Percentiles rank a stretch among this genome's conserved stretches.
Conservation (phyloP, 2,329 filamentous ascomycete species). For the Ophiobolus disseminans region DNA sequence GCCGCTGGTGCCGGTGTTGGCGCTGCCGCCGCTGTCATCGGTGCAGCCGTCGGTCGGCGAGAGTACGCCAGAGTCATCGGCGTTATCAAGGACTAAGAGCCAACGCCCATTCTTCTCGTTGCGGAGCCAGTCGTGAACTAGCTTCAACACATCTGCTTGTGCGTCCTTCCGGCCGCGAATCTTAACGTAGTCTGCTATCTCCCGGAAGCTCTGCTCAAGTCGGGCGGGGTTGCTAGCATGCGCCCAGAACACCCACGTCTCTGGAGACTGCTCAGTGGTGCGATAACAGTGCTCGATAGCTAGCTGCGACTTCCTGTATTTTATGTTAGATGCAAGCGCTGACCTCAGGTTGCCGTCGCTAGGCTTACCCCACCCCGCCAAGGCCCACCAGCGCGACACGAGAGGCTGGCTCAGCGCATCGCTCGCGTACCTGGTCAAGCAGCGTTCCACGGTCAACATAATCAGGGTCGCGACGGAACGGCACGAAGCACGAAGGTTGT, state of each 20-base stretch:
- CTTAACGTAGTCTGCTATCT: background rate
- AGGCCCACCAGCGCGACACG: background rate
- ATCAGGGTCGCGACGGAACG: background rate
- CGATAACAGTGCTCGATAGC: background rate
- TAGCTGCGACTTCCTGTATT: background rate
- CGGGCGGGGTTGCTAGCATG: constrained; percentile 1
- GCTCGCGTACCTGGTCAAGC: background rate
- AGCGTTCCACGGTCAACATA: background rate
- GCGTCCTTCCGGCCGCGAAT: background rate
- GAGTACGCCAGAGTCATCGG: background rate
- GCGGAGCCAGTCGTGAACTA: background rate
- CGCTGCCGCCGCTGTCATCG: background rate
- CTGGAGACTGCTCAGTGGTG: background rate
- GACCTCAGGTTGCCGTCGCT: background rate
- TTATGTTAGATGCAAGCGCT: background rate
- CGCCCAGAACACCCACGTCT: background rate
- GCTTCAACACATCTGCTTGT: background rate
- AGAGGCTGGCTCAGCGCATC: background rate
- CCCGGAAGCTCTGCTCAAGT: background rate
- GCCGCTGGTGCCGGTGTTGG: background rate
- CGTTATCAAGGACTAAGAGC: background rate
- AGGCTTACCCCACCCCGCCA: background rate
- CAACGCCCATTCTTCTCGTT: background rate
- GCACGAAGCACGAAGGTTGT: background rate
- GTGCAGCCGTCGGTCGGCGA: background rate